Percentiles rank a stretch among this genome's conserved stretches.
Evolutionary conservation across 768 basidiomycete genomes (phyloP).

Genomic region (Phaffia australis): DNA sequence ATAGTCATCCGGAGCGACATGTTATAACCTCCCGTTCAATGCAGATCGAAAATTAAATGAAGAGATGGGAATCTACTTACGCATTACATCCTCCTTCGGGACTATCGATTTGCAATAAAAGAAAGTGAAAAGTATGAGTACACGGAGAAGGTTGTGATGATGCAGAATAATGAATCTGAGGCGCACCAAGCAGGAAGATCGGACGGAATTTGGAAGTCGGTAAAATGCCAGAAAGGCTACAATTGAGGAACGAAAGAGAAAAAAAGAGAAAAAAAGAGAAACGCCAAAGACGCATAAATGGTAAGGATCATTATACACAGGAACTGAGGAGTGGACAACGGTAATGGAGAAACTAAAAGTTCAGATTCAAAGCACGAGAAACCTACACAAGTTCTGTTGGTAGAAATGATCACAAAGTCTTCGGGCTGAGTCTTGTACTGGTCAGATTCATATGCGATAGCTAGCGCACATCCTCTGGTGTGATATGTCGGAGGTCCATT

Average conservation of each 20-base stretch:
- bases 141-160: no score
- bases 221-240: neutral
- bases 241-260: neutral
- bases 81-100: slow-evolving; percentile 2
- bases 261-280: no score
- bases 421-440: slow-evolving; percentile 4
- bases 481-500: slow-evolving; percentile 1
- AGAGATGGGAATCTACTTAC: no score
- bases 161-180: neutral
- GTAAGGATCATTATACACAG: neutral
- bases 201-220: slow-evolving; percentile 10
- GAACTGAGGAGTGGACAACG: no score
- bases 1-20: no score
- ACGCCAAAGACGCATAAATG: neutral
- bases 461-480: slow-evolving; percentile 4
- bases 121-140: neutral
- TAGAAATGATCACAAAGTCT: slow-evolving; percentile 6
- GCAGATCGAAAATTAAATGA: no score
- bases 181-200: slow-evolving; percentile 10
- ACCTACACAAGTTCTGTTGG: neutral
- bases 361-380: no score
- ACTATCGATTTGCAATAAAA: neutral
- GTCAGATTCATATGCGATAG: slow-evolving; percentile 3
- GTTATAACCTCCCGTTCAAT: no score
- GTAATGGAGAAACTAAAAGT: no score